These are phyloP conservation scores for Talaromyces wortmannii DNA, from an alignment of 495 filamentous ascomycete genomes.

Conservation along the genomic window DNA sequence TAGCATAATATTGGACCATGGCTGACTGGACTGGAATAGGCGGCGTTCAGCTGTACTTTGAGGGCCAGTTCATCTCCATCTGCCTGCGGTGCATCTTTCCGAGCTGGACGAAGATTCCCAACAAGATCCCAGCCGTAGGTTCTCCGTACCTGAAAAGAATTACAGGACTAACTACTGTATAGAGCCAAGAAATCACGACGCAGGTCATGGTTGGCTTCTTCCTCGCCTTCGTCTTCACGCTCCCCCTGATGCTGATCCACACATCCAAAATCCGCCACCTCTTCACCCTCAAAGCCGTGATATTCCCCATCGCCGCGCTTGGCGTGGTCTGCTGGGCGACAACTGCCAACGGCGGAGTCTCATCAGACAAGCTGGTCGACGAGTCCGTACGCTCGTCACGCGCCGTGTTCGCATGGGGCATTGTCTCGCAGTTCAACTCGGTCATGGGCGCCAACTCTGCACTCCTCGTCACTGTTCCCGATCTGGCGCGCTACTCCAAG, in stretches of 20 bases:
- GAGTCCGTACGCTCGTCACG: background rate
- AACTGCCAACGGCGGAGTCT: background rate
- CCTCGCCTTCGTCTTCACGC: constrained; percentile 8
- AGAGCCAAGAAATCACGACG: constrained; percentile 3
- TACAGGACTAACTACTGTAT: background rate
- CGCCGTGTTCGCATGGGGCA: constrained; percentile 5
- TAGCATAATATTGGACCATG: too few species aligned
- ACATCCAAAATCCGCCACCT: constrained; percentile 46
- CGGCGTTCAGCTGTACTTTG: constrained; percentile 8
- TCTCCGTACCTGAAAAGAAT: background rate
- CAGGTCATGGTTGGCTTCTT: constrained; percentile 2
- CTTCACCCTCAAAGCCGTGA: constrained; percentile 1
- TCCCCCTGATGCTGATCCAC: constrained; percentile 43
- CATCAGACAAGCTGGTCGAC: background rate
- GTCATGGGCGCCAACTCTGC: constrained; percentile 7
- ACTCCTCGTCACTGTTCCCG: constrained; percentile 17
- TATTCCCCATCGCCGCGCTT: background rate
- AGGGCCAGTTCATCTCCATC: constrained; percentile 9
- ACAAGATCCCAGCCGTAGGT: background rate
- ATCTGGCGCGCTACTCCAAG: constrained; percentile 21
- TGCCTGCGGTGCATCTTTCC: constrained; percentile 3
- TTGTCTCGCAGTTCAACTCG: constrained; percentile 10
- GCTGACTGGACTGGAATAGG: background rate
- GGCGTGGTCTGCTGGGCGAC: constrained; percentile 2
- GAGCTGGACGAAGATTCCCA: background rate